Evolutionary conservation across 345 rosid genomes (phyloP).

Genomic region (Eucalyptus pumila): DNA sequence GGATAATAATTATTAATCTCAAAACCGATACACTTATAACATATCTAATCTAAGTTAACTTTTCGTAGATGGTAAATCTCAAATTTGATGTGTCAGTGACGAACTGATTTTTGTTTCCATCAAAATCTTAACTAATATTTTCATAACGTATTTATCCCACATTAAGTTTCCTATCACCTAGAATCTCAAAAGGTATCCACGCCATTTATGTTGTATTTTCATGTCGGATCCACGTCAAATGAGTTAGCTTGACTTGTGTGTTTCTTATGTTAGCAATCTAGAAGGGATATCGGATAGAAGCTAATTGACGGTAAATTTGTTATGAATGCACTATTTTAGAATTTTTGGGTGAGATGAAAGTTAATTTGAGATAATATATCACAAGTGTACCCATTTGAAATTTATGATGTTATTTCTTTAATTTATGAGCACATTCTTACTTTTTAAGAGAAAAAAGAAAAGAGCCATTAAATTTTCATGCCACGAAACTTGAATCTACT

Average conservation of each 20-base stretch:
- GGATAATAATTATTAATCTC: too few species aligned
- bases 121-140: too few species aligned
- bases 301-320: fast-evolving
- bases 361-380: not conserved
- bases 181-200: fast-evolving
- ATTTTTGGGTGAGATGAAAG: not conserved
- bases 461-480: not conserved
- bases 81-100: fast-evolving
- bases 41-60: not conserved
- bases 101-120: not conserved
- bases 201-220: too few species aligned
- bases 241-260: too few species aligned
- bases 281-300: not conserved
- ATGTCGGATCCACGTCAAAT: too few species aligned
- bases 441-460: not conserved
- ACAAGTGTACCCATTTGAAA: fast-evolving
- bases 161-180: too few species aligned
- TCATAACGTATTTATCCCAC: too few species aligned
- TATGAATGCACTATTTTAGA: fast-evolving
- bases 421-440: not conserved
- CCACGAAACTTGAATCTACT: too few species aligned
- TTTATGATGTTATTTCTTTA: not conserved
- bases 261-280: not conserved
- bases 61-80: not conserved
- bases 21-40: fast-evolving